A percentile compares a stretch with the other conserved stretches of the same genome.
These are phyloP conservation scores for Scleroderma citrinum DNA, from an alignment of 768 basidiomycete species.

Conservation along the genomic window DNA sequence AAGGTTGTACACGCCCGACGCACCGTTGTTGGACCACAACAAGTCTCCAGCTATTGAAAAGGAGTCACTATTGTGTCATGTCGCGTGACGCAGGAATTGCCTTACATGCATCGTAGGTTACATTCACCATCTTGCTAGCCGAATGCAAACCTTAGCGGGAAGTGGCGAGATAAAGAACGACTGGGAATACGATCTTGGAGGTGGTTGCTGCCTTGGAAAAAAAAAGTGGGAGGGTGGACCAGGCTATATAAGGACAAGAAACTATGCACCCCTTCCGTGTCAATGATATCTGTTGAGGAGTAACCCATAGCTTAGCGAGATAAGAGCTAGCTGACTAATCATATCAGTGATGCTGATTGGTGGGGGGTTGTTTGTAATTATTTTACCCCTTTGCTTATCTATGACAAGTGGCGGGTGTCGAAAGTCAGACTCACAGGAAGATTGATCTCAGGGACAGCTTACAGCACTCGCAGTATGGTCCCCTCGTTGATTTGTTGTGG, in stretches of 20 bases:
- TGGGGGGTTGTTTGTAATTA: not conserved
- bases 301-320: slow-evolving; percentile 5
- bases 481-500: too few relatives aligned
- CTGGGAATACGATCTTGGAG: not conserved
- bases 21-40: slow-evolving; percentile 17
- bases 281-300: too few relatives aligned
- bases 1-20: slow-evolving; percentile 41
- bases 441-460: too few relatives aligned
- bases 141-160: not conserved
- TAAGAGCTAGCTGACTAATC: slow-evolving; percentile 11
- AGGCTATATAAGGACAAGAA: slow-evolving; percentile 13
- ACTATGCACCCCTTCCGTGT: too few relatives aligned
- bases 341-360: not conserved
- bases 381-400: not conserved
- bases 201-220: slow-evolving; percentile 3
- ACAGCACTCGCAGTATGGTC: too few relatives aligned
- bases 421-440: too few relatives aligned
- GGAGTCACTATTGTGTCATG: not conserved
- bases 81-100: not conserved
- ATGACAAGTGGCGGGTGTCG: too few relatives aligned
- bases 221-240: too few relatives aligned
- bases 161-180: not conserved
- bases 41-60: slow-evolving; percentile 34
- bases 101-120: slow-evolving; percentile 38
- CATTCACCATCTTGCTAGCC: slow-evolving; percentile 35